Percentiles rank a stretch among this genome's conserved stretches.
phyloP scores from a whole-genome alignment of 257 asterid species.

The Fraxinus americana region DNA sequence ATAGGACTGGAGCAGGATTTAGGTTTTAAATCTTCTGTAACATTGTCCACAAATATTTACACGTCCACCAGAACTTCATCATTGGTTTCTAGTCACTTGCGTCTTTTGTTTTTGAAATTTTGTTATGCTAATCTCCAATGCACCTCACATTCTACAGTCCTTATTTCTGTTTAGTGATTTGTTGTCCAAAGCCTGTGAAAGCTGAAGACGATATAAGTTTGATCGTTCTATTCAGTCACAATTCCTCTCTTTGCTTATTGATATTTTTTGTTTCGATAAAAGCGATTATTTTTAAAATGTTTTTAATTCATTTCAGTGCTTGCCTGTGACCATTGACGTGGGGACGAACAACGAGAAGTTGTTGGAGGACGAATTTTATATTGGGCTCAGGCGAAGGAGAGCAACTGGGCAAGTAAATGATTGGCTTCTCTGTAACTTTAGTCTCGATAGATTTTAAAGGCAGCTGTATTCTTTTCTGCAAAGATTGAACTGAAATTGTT shows the following conservation, averaged over 20 bases:
- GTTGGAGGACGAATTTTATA: conserved; percentile 85
- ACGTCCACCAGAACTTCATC: background rate
- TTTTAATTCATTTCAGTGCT: conserved; percentile 53
- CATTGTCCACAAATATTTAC: background rate
- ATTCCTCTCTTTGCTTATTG: conserved; percentile 13
- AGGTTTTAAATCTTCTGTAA: background rate
- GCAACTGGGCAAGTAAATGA: conserved; percentile 86
- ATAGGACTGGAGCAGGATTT: background rate
- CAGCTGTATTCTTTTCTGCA: conserved; percentile 11
- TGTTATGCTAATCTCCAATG: background rate
- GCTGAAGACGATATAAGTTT: background rate
- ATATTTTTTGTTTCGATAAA: conserved; percentile 12
- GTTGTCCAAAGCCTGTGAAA: background rate
- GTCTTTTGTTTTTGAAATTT: background rate
- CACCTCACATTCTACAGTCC: background rate
- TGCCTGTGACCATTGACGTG: conserved; percentile 91
- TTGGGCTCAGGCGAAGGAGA: conserved; percentile 87
- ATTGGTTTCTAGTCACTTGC: background rate
- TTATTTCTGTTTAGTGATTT: background rate
- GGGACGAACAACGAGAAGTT: conserved; percentile 87
- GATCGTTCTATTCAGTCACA: background rate
- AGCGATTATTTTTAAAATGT: background rate
- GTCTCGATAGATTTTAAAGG: background rate
- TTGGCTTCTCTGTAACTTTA: conserved; percentile 12
- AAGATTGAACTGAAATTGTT: conserved; percentile 12